Evolutionary conservation across 768 basidiomycete species (phyloP), one percentile per base, ranked within the genome.

Genomic region (Favolaschia claudopus): DNA sequence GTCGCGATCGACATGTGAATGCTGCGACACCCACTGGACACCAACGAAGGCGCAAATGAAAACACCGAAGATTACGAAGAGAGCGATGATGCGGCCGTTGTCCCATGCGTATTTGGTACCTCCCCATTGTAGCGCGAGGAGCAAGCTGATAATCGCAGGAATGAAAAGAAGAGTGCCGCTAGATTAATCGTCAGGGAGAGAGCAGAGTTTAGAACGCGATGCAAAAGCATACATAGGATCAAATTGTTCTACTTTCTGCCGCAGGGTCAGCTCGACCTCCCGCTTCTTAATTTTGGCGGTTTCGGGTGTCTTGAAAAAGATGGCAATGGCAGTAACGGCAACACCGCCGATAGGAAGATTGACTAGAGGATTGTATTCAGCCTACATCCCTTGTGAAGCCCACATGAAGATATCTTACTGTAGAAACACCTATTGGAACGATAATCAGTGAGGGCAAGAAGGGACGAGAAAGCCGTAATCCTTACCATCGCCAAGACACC

Each of bases 101-200:
- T 65, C 67, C 82, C 82, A 84, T 1, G 74, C 65, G 60, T 77
- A 77, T 14, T 68, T 67, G 57, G 77, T 75, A 0, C 81, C 81
- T 17, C 80, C 82, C 77, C 78, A 80, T 49, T 79, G 76, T 2
- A 82, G 67, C 5, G 81, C 76, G 7, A 82, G 69, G 42, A 67
- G 60, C 8, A 62, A 46, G 50, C 58, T 55, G 36, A 57, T 40
- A 33, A 68, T 48, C n/a, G 54, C 47, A 13, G 62, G 56, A 8
- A 68, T 55, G 22, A 68, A 61, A 28, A 68, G 19, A 4, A 55
- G 15, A 15, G 62, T 56, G 0, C 61, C 58, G n/a, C n/a, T n/a
- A n/a, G n/a, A n/a, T n/a, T n/a, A n/a, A n/a, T n/a, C n/a, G n/a
- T n/a, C n/a, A n/a, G n/a, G n/a, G n/a, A n/a, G n/a, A n/a, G n/a